Base-by-base conservation (phyloP, 2,329 filamentous ascomycete species). In the Apiospora aurea region DNA sequence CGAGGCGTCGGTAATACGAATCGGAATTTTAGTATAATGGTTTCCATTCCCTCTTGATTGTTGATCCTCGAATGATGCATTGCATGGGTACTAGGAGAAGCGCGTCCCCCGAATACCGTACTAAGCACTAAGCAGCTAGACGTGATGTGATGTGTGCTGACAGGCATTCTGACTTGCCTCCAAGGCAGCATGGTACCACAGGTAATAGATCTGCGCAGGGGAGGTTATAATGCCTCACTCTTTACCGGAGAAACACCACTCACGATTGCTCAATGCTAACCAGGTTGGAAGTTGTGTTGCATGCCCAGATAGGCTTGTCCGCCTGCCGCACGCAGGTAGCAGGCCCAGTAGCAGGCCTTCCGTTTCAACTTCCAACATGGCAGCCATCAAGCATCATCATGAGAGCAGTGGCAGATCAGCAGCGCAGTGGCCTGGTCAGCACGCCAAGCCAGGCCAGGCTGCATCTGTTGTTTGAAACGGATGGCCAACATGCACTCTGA, bases 381-480 rank as follows among this genome's bases (percentile, higher is more conserved):
- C 57, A 64, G 21, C 41, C 18, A 41, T 41, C 53, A 61, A 21
- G 26, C 51, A 16, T 57, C 51, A 57, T 57, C 51, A 57, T 57
- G 51, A 57, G 53, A 61, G 53, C 29, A 21, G 14, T 61, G 53
- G 16, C 53, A 21, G 2, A 18, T 57, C 51, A 57, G 51, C 26
- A 18, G 16, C 26, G 26, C 26, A 16, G 26, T 49, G 46, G 46
- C 14, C 26, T 57, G 51, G 51, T 14, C 46, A n/a, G 10, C 2
- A 43, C n/a, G 8, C n/a, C 6, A 24, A n/a, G 47, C 47, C 47
- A 24, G 47, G 47, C 47, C 47, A 24, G 11, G n/a, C 24, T 26
- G 51, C 57, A 41, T 11, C 53, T 61, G 26, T 61, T 38, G 53
- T 61, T 41, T 64, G 57, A 64, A 64, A 64, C 57, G 18, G n/a